Conservation (phyloP, 2,329 filamentous ascomycete species). For the Coniochaeta pulveracea region DNA sequence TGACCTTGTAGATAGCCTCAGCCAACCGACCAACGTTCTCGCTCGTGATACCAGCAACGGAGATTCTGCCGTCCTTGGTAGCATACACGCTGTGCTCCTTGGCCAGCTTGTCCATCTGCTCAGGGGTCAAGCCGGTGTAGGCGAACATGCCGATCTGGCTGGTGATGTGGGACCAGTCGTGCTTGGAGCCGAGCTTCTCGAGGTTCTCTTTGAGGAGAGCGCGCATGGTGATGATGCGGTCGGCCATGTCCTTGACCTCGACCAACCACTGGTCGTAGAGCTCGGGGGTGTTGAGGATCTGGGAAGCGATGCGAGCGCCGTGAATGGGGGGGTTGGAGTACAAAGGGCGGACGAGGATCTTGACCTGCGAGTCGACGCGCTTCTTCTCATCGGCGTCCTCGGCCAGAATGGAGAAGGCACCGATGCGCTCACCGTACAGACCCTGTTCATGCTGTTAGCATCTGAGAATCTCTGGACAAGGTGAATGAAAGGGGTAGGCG, state of each 20-base stretch:
- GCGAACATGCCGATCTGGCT: slow-evolving; percentile 99
- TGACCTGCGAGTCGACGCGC: slow-evolving; percentile 93
- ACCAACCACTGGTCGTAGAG: slow-evolving; percentile 90
- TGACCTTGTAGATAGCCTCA: slow-evolving; percentile 76
- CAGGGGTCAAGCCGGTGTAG: slow-evolving; percentile 83
- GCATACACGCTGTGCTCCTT: slow-evolving; percentile 97
- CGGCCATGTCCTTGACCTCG: slow-evolving; percentile 97
- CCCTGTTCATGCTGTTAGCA: slow-evolving; percentile 38
- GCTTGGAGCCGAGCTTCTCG: slow-evolving; percentile 87
- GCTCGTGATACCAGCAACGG: slow-evolving; percentile 71
- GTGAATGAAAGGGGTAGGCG: slow-evolving; percentile 11
- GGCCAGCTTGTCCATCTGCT: slow-evolving; percentile 84
- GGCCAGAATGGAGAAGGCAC: slow-evolving; percentile 88
- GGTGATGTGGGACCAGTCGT: slow-evolving; percentile 98
- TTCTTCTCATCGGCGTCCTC: slow-evolving; percentile 83
- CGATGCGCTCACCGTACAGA: slow-evolving; percentile 96
- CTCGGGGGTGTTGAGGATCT: slow-evolving; percentile 76
- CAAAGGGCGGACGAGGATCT: slow-evolving; percentile 91
- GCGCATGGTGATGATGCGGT: slow-evolving; percentile 98
- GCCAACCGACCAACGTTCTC: slow-evolving; percentile 72
- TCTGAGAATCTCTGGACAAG: not conserved
- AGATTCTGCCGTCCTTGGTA: slow-evolving; percentile 84
- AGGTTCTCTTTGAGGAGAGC: slow-evolving; percentile 89
- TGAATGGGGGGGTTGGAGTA: slow-evolving; percentile 98
- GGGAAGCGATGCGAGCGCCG: slow-evolving; percentile 84